These are phyloP conservation scores for Cyberlindnera lachancei DNA, from an alignment of 805 yeast genomes.

Conservation along the genomic window DNA sequence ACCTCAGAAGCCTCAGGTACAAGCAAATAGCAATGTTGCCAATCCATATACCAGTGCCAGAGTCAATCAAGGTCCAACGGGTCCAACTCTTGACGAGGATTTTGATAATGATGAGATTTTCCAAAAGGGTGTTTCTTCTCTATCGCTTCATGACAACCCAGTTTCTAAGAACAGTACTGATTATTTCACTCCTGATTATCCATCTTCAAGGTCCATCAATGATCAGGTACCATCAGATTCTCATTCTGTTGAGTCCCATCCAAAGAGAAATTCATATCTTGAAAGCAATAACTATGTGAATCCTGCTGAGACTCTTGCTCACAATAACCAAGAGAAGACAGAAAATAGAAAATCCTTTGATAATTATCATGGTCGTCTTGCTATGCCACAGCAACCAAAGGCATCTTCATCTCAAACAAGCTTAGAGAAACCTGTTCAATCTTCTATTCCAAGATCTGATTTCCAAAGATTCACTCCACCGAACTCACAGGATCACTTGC, in stretches of 20 bases:
- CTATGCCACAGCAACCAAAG: slow-evolving; percentile 1
- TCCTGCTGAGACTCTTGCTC: slow-evolving; percentile 5
- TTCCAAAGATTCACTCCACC: slow-evolving; percentile 18
- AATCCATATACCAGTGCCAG: slow-evolving; percentile 8
- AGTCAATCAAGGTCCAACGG: neutral
- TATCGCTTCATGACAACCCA: slow-evolving; percentile 7
- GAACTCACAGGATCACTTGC: slow-evolving; percentile 12
- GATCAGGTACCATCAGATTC: too few species aligned
- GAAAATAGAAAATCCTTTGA: slow-evolving; percentile 1
- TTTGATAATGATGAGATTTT: slow-evolving; percentile 23
- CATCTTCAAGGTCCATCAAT: neutral
- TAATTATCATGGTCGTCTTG: slow-evolving; percentile 1
- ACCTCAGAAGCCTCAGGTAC: too few species aligned
- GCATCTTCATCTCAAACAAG: too few species aligned
- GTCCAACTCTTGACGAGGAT: slow-evolving; percentile 18
- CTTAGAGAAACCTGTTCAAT: too few species aligned
- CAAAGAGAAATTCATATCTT: too few species aligned
- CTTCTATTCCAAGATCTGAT: slow-evolving; percentile 19
- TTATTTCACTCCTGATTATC: slow-evolving; percentile 23
- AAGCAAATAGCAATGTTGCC: too few species aligned
- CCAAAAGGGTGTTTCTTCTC: slow-evolving; percentile 19
- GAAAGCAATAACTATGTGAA: too few species aligned
- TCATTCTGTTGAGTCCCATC: too few species aligned
- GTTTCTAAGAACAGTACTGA: slow-evolving; percentile 6
- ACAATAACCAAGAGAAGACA: neutral